phyloP scores from a whole-genome alignment of 2,329 filamentous ascomycete genomes.

The Epichloe amarillans region DNA sequence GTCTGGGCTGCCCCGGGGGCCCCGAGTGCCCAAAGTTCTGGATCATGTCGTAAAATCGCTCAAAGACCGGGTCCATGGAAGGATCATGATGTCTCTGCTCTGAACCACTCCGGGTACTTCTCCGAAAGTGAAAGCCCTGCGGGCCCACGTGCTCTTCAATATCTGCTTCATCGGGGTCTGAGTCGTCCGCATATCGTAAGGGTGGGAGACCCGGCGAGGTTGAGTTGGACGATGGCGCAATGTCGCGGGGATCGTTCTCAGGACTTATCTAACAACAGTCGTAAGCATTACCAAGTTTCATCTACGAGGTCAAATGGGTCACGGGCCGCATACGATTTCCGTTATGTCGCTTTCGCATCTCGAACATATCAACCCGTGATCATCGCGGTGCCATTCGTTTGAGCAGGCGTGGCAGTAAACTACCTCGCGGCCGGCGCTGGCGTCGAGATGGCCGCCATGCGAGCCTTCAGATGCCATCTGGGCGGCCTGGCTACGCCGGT shows the following conservation, averaged over 20 bases:
- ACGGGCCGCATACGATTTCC: conserved; percentile 60
- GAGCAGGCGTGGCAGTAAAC: conserved; percentile 77
- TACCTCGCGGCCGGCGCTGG: conserved; percentile 46
- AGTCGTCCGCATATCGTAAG: conserved; percentile 25
- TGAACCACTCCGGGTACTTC: conserved; percentile 18
- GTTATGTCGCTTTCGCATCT: conserved; percentile 65
- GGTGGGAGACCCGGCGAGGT: conserved; percentile 18
- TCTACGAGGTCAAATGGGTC: neutral
- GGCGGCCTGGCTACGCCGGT: conserved; percentile 31
- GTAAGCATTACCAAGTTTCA: conserved; percentile 7
- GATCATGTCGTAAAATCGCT: conserved; percentile 32
- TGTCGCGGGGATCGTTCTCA: conserved; percentile 48
- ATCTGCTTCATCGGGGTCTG: conserved; percentile 46
- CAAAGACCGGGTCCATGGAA: conserved; percentile 24
- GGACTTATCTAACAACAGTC: conserved; percentile 30
- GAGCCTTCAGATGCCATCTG: conserved; percentile 23
- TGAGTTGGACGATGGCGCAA: conserved; percentile 16
- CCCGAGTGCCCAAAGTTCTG: conserved; percentile 18
- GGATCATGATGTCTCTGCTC: conserved; percentile 18
- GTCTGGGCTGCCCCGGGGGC: neutral
- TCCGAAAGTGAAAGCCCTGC: conserved; percentile 27
- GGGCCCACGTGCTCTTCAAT: conserved; percentile 40
- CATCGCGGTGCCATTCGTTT: conserved; percentile 67
- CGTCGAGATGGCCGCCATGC: conserved; percentile 31
- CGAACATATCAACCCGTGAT: conserved; percentile 58